Evolutionary conservation across 1,284 basidiomycete species (phyloP).

Genomic region (Phlebopus sp.): DNA sequence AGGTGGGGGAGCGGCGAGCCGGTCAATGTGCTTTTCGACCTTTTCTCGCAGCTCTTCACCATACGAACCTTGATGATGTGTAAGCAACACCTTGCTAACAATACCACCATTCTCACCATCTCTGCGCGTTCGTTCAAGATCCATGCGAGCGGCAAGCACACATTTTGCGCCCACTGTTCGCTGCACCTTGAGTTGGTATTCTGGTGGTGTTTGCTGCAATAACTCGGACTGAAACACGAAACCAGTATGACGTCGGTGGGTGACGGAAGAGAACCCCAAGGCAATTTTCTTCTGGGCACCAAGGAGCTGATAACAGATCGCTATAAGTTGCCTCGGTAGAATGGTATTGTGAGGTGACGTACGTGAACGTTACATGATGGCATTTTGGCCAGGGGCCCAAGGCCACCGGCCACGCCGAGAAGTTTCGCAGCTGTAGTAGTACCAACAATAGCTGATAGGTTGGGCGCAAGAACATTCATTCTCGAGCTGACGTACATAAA

Average conservation of each 20-base stretch:
- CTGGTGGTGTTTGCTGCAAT: slow-evolving; percentile 83
- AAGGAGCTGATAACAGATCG: slow-evolving; percentile 60
- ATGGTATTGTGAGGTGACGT: slow-evolving; percentile 25
- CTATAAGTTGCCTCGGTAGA: slow-evolving; percentile 1
- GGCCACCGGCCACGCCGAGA: slow-evolving; percentile 94
- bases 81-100: slow-evolving; percentile 2
- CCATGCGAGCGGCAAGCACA: slow-evolving; percentile 89
- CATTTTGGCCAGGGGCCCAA: slow-evolving; percentile 89
- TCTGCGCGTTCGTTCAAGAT: slow-evolving; percentile 74
- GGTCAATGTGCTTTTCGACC: slow-evolving; percentile 88
- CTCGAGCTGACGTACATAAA: slow-evolving; percentile 99
- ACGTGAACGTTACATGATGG: slow-evolving; percentile 96
- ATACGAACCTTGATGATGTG: slow-evolving; percentile 56
- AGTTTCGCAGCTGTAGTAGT: slow-evolving; percentile 98
- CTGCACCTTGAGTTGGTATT: slow-evolving; percentile 91
- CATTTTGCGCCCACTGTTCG: slow-evolving; percentile 92
- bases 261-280: slow-evolving; percentile 78
- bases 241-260: slow-evolving; percentile 90
- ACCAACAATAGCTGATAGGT: slow-evolving; percentile 96
- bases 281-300: slow-evolving; percentile 91
- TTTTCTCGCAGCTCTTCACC: slow-evolving; percentile 81
- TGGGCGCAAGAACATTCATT: slow-evolving; percentile 97
- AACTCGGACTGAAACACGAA: slow-evolving; percentile 95
- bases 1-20: slow-evolving; percentile 91
- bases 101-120: slow-evolving; percentile 54